Conservation (phyloP, 768 basidiomycete species). For the Phlebiopsis flavidoalba region DNA sequence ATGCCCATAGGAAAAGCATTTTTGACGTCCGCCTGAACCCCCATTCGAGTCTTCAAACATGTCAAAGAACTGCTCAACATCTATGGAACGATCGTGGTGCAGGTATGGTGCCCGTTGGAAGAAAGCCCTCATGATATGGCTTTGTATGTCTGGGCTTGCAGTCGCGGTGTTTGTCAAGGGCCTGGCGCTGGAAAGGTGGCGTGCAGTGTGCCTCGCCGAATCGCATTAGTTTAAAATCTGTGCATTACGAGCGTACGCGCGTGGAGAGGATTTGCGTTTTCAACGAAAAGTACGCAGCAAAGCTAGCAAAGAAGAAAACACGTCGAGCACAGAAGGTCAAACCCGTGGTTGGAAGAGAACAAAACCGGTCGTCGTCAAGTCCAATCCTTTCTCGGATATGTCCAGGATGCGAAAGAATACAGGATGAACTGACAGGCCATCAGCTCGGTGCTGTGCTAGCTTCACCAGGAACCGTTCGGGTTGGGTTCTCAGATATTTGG, state of each 20-base stretch:
- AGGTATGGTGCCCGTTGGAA: slow-evolving; percentile 90
- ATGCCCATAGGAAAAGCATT: slow-evolving; percentile 63
- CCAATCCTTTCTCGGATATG: not conserved
- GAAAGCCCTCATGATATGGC: slow-evolving; percentile 81
- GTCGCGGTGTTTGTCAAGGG: slow-evolving; percentile 64
- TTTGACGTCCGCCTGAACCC: slow-evolving; percentile 58
- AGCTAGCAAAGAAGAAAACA: slow-evolving; percentile 53
- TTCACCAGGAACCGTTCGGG: slow-evolving; percentile 39
- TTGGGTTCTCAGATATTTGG: slow-evolving; percentile 67
- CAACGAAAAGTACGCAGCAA: slow-evolving; percentile 73
- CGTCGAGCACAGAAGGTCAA: slow-evolving; percentile 38
- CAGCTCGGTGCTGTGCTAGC: not conserved
- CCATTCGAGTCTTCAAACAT: slow-evolving; percentile 57
- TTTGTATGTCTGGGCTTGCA: slow-evolving; percentile 83
- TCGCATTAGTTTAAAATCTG: slow-evolving; percentile 10
- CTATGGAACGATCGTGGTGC: slow-evolving; percentile 81
- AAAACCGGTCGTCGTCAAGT: not conserved
- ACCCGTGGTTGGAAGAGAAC: slow-evolving; percentile 31
- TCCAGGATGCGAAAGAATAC: not conserved
- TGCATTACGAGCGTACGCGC: slow-evolving; percentile 60
- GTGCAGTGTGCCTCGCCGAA: slow-evolving; percentile 18
- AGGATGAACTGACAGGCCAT: not conserved
- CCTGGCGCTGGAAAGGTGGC: slow-evolving; percentile 74
- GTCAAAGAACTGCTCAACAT: slow-evolving; percentile 64
- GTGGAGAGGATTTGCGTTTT: slow-evolving; percentile 68